Evolutionary conservation across 306 rosid genomes (phyloP).

Genomic region (Dryas drummondii): DNA sequence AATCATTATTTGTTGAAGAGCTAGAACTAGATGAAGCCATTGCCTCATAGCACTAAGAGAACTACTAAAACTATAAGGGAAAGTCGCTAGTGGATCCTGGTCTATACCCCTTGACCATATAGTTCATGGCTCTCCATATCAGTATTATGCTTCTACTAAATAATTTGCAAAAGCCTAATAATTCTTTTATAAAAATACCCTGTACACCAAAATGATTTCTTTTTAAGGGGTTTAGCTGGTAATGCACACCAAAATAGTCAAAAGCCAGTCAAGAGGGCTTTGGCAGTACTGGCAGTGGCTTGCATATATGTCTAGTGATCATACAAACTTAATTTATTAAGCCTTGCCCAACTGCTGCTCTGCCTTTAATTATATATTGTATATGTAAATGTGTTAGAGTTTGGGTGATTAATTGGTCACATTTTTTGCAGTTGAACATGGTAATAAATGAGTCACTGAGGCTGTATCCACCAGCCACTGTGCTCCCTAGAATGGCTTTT

Average conservation of each 20-base stretch:
- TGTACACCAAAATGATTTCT: neutral
- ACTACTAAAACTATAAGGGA: neutral
- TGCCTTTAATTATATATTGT: neutral
- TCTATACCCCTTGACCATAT: neutral
- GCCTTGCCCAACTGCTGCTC: neutral
- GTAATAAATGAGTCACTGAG: constrained; percentile 92
- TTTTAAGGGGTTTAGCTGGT: constrained; percentile 18
- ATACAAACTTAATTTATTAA: neutral
- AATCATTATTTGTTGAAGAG: neutral
- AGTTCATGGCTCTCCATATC: constrained; percentile 36
- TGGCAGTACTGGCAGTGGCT: neutral
- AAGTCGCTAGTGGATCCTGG: constrained; percentile 30
- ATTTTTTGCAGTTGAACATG: constrained; percentile 67
- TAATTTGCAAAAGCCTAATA: neutral
- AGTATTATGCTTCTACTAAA: neutral
- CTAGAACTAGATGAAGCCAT: neutral
- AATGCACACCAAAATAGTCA: constrained; percentile 13
- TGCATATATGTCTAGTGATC: constrained; percentile 16
- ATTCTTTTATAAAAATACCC: neutral
- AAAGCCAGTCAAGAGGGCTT: constrained; percentile 3
- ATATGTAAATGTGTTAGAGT: neutral
- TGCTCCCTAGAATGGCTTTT: constrained; percentile 88
- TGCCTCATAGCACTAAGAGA: neutral
- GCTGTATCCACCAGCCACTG: constrained; percentile 90
- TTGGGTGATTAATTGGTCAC: neutral